Evolutionary conservation across 257 asterid species (phyloP), one percentile per base, ranked within the genome.

Genomic region (Mitragyna speciosa): DNA sequence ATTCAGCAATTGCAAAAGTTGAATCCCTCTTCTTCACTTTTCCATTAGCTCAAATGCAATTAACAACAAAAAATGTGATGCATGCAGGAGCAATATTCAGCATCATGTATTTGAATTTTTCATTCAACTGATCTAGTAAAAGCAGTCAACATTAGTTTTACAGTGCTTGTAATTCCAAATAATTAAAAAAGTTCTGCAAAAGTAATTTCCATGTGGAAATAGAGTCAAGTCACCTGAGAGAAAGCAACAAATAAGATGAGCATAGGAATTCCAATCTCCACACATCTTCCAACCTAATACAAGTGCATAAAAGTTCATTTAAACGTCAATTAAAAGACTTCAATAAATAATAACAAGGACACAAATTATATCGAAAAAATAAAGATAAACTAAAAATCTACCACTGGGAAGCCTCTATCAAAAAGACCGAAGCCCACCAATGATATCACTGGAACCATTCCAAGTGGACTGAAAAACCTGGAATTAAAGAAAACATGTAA

Each of bases 391-490:
- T 69, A 45, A 86, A 24, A 12, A 28, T 33, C 33, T 88, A 95
- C 99, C 96, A 92, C 89, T 2, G 98, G 99, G 89, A 95, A 95
- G 76, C 99, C 99, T 87, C 85, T 87, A 69, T 95, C 98, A 28
- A 95, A 85, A n/a, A 95, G 88, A 41, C 99, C 99, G 77, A 95
- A 89, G 3, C 99, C 99, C 69, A 92, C 97, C 72, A 93, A 86
- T 45, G 97, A 86, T 75, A 95, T 90, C 0, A 93, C 99, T 28
- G 98, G 99, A 76, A 89, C 99, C 98, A 92, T 95, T 70, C 98
- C 99, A 71, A 95, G 87, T n/a, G 99, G 99, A 79, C 98, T 95
- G 87, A 95, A 95, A 85, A 95, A 95, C 88, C 98, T 95, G 93
- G 41, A 89, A 75, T 79, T 20, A 12, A 17, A 51, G 22, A 36